Evolutionary conservation across 371 early-diverging fungal species (phyloP), one percentile per base, ranked within the genome.

Genomic region (Syncephalis plumigaleata): DNA sequence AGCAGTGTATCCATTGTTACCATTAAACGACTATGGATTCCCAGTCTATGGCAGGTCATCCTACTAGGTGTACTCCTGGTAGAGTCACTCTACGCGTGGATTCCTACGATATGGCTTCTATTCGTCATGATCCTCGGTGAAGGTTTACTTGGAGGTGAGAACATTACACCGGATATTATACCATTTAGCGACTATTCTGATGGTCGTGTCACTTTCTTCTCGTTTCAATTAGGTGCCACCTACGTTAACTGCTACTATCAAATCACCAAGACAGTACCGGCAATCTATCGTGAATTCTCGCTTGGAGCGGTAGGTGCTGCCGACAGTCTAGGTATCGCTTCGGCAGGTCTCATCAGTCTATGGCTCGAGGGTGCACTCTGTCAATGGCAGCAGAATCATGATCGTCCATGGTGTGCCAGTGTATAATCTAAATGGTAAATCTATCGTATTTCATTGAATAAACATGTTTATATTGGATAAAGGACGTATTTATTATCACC

Each of bases 181-280:
- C n/a, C n/a, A n/a, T n/a, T n/a, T n/a, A n/a, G n/a, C n/a, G n/a
- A n/a, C n/a, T n/a, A n/a, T n/a, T n/a, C n/a, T n/a, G n/a, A n/a
- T n/a, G n/a, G n/a, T n/a, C n/a, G n/a, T n/a, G n/a, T n/a, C n/a
- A n/a, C n/a, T n/a, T n/a, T n/a, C n/a, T n/a, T n/a, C n/a, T n/a
- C n/a, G n/a, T n/a, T n/a, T n/a, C n/a, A n/a, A 31, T 11, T 31
- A 3, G 69, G 69, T 7, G 54, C 67, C 0, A 56, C 63, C 24
- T 68, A 68, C 49, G 69, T 64, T 18, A 68, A 68, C 40, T 56
- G 66, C 1, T 68, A 63, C 45, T 47, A 51, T 22, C 53, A 57
- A 2, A 48, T 67, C 47, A 22, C 52, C 49, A 1, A 49, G 23
- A 23, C 46, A 36, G 39, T 52, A 49, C 26, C 55, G 44, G 52